A percentile compares a stretch with the other conserved stretches of the same genome.
phyloP scores from a whole-genome alignment of 768 basidiomycete species.

The Strobilomyces echinocephalus region DNA sequence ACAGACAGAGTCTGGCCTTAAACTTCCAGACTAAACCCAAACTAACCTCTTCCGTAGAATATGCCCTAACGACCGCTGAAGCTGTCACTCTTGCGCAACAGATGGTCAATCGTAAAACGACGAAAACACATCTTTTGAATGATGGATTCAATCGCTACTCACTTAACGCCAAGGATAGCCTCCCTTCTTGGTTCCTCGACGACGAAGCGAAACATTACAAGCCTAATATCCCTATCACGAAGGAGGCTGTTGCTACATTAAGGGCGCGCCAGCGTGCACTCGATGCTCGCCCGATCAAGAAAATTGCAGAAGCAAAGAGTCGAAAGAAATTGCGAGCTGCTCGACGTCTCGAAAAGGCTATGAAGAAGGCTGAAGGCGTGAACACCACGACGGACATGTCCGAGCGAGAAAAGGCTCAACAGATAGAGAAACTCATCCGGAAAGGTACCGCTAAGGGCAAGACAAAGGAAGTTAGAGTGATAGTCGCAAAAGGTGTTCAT shows the following conservation, averaged over 20 bases:
- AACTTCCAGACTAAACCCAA: background rate
- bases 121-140: conserved; percentile 84
- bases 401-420: conserved; percentile 92
- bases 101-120: conserved; percentile 86
- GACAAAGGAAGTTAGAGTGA: conserved; percentile 74
- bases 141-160: conserved; percentile 96
- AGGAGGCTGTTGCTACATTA: conserved; percentile 84
- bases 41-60: conserved; percentile 42
- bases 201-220: conserved; percentile 94
- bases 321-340: conserved; percentile 90
- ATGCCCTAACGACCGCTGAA: conserved; percentile 81
- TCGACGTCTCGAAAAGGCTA: conserved; percentile 81
- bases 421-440: conserved; percentile 88
- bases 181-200: conserved; percentile 96
- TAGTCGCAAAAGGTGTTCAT: conserved; percentile 89
- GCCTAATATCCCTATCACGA: conserved; percentile 92
- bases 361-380: conserved; percentile 95
- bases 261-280: conserved; percentile 88
- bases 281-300: conserved; percentile 97
- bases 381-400: conserved; percentile 83
- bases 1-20: conserved; percentile 56
- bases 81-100: conserved; percentile 88
- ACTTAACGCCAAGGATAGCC: conserved; percentile 83
- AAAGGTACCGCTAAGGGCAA: conserved; percentile 70
- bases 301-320: conserved; percentile 97